Conservation (phyloP, 257 asterid species). For the Phtheirospermum japonicum region DNA sequence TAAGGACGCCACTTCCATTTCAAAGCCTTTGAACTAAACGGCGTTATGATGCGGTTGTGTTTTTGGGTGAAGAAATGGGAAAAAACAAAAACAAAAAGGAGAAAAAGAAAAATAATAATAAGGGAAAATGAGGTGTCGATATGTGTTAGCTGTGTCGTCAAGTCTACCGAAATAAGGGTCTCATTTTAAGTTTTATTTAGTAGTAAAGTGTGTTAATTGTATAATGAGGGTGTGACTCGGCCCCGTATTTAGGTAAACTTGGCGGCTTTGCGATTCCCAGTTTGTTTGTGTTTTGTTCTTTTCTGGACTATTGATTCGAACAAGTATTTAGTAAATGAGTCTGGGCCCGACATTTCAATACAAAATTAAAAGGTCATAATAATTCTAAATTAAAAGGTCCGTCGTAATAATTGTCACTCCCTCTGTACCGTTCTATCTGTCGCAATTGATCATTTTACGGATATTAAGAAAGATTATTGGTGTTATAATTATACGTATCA, state of each 20-base stretch:
- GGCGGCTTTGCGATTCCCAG: slow-evolving; percentile 12
- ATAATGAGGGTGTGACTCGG: no score
- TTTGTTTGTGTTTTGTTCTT: neutral
- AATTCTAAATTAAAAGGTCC: no score
- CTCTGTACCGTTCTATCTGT: no score
- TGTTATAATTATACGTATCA: no score
- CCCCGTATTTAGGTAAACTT: slow-evolving; percentile 65
- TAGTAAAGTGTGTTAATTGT: slow-evolving; percentile 1
- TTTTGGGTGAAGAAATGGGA: neutral
- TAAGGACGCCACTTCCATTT: slow-evolving; percentile 54
- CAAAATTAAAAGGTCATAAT: no score
- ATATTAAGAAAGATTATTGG: no score
- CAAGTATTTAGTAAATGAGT: no score
- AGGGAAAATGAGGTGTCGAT: neutral
- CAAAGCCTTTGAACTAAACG: slow-evolving; percentile 37
- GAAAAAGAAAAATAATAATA: neutral
- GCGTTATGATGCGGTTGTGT: neutral
- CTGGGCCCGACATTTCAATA: neutral
- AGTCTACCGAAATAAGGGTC: no score
- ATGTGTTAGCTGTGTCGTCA: neutral
- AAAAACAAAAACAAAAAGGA: neutral
- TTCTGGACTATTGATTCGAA: neutral
- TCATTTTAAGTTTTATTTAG: no score
- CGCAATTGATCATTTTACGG: no score
- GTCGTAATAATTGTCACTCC: no score